Evolutionary conservation across 352 stramenopile genomes (phyloP).

Genomic region (Globisporangium spinosum): DNA sequence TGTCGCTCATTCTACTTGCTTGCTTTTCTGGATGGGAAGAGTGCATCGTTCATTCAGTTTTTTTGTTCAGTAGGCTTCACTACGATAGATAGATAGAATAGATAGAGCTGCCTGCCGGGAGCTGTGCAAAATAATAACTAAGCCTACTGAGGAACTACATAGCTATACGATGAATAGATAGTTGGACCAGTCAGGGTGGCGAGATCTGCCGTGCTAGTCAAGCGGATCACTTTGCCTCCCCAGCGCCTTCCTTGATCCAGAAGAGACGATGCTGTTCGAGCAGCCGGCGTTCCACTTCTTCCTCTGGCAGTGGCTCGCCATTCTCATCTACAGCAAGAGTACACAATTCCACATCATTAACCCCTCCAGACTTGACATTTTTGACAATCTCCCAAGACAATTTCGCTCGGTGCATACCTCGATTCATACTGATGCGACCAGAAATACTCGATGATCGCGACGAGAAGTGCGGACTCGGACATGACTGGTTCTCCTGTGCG

Average conservation of each 20-base stretch:
- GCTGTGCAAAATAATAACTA: constrained; percentile 14
- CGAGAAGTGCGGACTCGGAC: constrained; percentile 61
- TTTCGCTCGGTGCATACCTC: constrained; percentile 29
- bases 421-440: constrained; percentile 43
- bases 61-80: constrained; percentile 2
- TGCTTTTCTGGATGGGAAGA: not conserved
- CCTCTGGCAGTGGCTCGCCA: constrained; percentile 18
- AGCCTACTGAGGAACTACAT: constrained; percentile 1
- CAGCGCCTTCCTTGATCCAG: constrained; percentile 67
- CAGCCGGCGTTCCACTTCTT: constrained; percentile 46
- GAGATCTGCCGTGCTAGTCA: not conserved
- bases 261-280: constrained; percentile 70
- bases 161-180: not conserved
- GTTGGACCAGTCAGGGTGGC: not conserved
- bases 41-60: constrained; percentile 5
- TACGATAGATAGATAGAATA: constrained; percentile 17
- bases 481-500: constrained; percentile 24
- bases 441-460: constrained; percentile 61
- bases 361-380: not conserved
- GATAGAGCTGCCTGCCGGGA: constrained; percentile 8
- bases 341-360: not conserved
- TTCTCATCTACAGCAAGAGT: constrained; percentile 16
- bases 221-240: constrained; percentile 15
- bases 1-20: not conserved
- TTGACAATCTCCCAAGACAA: not conserved